phyloP scores from a whole-genome alignment of 2,329 filamentous ascomycete species.

The Arachnomyces sp. region DNA sequence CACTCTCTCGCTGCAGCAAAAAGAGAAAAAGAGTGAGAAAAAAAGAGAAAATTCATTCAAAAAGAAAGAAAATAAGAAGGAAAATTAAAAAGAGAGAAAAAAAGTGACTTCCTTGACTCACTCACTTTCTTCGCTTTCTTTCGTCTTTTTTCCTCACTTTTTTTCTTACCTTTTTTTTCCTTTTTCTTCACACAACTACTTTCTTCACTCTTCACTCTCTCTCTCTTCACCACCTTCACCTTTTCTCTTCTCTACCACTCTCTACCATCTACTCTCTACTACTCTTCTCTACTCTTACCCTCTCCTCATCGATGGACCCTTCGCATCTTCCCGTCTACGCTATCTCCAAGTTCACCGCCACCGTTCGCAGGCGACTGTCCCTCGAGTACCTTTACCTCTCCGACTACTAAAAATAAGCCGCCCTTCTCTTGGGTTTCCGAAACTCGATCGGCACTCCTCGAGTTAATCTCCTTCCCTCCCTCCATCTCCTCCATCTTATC shows the following conservation, averaged over 20 bases:
- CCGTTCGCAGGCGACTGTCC: slow-evolving; percentile 17
- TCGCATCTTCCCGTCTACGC: slow-evolving; percentile 17
- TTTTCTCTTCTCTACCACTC: background rate
- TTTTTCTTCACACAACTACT: slow-evolving; percentile 5
- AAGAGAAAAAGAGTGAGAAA: slow-evolving; percentile 1
- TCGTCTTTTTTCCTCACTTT: slow-evolving; percentile 4
- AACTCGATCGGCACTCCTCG: too few species aligned
- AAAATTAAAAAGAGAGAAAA: too few species aligned
- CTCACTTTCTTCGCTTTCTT: slow-evolving; percentile 6
- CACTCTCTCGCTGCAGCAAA: background rate
- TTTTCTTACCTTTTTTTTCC: slow-evolving; percentile 9
- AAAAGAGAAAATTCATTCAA: background rate
- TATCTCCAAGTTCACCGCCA: slow-evolving; percentile 17
- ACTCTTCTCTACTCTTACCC: background rate
- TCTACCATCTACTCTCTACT: background rate
- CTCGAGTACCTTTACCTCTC: slow-evolving; percentile 3
- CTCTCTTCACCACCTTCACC: background rate
- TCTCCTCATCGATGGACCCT: slow-evolving; percentile 20
- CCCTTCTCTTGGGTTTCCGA: too few species aligned
- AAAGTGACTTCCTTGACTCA: background rate
- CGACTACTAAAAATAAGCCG: slow-evolving; percentile 6
- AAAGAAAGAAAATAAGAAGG: too few species aligned
- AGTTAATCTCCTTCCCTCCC: too few species aligned
- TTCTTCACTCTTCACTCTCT: background rate
- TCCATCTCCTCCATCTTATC: too few species aligned